These are phyloP conservation scores for Daldinia vernicosa DNA, from an alignment of 495 filamentous ascomycete species.

Conservation along the genomic window DNA sequence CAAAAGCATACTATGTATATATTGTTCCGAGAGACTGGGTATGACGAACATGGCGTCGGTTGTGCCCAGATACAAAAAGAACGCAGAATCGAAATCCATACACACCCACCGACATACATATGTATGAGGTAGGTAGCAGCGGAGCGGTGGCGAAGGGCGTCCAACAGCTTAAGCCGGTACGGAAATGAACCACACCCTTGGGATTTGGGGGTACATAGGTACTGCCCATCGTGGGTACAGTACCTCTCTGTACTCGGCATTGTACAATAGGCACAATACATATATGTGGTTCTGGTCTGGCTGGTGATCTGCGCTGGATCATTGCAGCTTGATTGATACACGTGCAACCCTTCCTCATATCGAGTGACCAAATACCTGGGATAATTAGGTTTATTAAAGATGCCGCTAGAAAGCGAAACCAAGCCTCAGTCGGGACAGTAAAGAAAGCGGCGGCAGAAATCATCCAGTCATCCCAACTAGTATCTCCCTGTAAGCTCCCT, in stretches of 20 bases:
- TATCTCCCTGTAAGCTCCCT: background rate
- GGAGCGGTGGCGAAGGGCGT: slow-evolving; percentile 32
- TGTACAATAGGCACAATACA: no score
- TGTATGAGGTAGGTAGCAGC: slow-evolving; percentile 11
- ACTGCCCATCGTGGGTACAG: background rate
- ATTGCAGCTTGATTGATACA: slow-evolving; percentile 13
- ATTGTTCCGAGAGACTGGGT: background rate
- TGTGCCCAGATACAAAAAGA: background rate
- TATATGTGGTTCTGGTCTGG: background rate
- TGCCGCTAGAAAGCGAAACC: background rate
- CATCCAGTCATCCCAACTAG: background rate
- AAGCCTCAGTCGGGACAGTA: background rate
- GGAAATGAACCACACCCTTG: slow-evolving; percentile 37
- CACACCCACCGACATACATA: background rate
- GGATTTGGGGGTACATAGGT: slow-evolving; percentile 3
- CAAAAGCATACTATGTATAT: background rate
- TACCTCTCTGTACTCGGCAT: no score
- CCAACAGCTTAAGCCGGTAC: slow-evolving; percentile 30
- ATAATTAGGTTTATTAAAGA: slow-evolving; percentile 3
- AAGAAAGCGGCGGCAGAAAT: background rate
- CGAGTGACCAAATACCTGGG: slow-evolving; percentile 21
- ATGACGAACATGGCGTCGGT: background rate
- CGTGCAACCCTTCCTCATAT: slow-evolving; percentile 20
- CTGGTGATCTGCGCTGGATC: slow-evolving; percentile 18
- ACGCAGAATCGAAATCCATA: slow-evolving; percentile 1